Evolutionary conservation across 768 basidiomycete genomes (phyloP), one percentile per base, ranked within the genome.

Genomic region (Boletus fagicola): DNA sequence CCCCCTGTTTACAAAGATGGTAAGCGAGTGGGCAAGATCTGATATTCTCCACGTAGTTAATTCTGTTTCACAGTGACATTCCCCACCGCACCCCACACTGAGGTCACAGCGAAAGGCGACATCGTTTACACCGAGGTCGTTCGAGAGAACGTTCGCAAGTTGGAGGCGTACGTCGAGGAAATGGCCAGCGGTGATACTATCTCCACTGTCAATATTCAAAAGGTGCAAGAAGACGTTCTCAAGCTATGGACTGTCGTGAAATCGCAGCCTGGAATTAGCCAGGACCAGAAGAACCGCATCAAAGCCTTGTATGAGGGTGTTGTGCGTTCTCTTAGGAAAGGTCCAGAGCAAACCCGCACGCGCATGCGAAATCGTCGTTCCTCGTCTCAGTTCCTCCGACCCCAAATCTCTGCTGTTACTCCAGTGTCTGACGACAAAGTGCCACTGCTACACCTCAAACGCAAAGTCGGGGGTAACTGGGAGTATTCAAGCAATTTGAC

Each of bases 171-270:
- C 66, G 97, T 93, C 53, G 87, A 94, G 67, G 94, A 99, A 76
- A 99, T 99, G 97, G 94, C 97, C 1, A 92, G 90, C 58, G 92
- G 94, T 3, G 93, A 95, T 68, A 86, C 90, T 7, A 89, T 92
- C 50, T 83, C 90, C 3, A 78, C 84, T 35, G 84, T 95, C 69
- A 98, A 98, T 75, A 90, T 97, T 58, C 91, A 97, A 77, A 98
- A 98, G 76, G 94, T 98, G 45, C 95, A 98, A 68, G 92, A 95
- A 40, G 94, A 98, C 63, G 93, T 99, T 49, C 80, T 94, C 54
- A 98, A 95, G 69, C 83, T 99, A 5, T 99, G 96, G 94, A 94
- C 89, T 52, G 87, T 98, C 57, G 94, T 99, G 68, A 97, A 95
- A 74, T 87, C 92, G 0, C 93, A 98, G 72, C 96, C 96, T 3